Base-by-base conservation (phyloP, 306 rosid species). In the Castanospermum australe region DNA sequence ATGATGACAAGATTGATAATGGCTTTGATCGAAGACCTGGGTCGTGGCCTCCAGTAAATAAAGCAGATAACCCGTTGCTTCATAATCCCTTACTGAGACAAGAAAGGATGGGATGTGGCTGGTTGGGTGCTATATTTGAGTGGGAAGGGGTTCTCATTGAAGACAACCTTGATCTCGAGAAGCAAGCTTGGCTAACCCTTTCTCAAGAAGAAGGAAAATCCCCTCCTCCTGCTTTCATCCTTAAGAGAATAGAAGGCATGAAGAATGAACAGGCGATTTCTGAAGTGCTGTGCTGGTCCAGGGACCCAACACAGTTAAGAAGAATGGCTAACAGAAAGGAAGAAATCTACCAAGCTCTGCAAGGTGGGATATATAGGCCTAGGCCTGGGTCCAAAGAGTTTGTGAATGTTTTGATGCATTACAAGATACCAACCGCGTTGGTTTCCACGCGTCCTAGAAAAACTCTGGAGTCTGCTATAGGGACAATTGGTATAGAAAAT, bases 201-300 rank as follows among this genome's bases (percentile, higher is more conserved):
- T 88, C 94, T 64, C 86, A 90, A 81, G 99, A 93, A 88, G 99
- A 95, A 83, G 98, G 97, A 10, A 91, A 90, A 75, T 80, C 97
- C 33, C 87, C 96, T 42, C 99, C 98, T 17, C 96, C 86, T 0
- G 81, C 94, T 2, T 95, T 95, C 44, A 54, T 84, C 8, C 95
- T 95, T 20, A 92, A 85, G 87, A 91, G 97, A 79, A 79, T 95
- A 22, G 94, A 91, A 76, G 99, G 99, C 21, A 95, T 95, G 99
- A 95, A 95, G 92, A 93, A 88, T 47, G 99, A 95, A 39, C 99
- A 95, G 45, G 98, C 94, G 0, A 91, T 93, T 70, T 95, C 97
- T 3, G 98, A 95, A 68, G 99, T 95, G 59, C 86, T 95, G n/a
- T 95, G 99, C 87, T 95, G 99, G 99, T 89, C 97, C 2, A 87